Evolutionary conservation across 2,329 filamentous ascomycete species (phyloP).

Genomic region (Paecilomyces dactylethromorphus): DNA sequence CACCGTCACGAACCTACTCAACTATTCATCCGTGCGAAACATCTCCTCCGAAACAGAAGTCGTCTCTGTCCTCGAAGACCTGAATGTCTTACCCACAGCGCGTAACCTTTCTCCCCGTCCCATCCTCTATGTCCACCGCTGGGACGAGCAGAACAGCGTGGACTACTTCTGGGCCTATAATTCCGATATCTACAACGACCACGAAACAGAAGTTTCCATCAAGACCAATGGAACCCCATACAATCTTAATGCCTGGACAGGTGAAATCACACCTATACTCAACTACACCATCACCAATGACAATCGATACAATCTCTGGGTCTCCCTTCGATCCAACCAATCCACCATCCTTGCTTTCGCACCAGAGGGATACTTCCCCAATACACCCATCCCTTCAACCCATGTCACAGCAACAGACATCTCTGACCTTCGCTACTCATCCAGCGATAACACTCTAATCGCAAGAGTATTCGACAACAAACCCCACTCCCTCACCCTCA

Average conservation of each 20-base stretch:
- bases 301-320: not conserved
- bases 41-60: not conserved
- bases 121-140: not conserved
- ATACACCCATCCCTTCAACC: not conserved
- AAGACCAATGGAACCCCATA: not conserved
- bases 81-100: not conserved
- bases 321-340: not conserved
- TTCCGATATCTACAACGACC: not conserved
- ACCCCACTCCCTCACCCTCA: not conserved
- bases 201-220: not conserved
- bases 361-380: not conserved
- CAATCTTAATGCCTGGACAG: not conserved
- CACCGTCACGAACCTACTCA: not conserved
- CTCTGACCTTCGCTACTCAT: not conserved
- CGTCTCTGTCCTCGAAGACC: not conserved
- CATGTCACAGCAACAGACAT: not conserved
- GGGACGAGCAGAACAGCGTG: not conserved
- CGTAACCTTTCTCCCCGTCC: not conserved
- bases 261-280: not conserved
- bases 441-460: not conserved
- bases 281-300: not conserved
- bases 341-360: not conserved
- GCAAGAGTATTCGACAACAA: not conserved
- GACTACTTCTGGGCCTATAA: constrained; percentile 1
- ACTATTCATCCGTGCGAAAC: not conserved